Conservation (phyloP, 306 rosid species). For the Abrus pulchellus region DNA sequence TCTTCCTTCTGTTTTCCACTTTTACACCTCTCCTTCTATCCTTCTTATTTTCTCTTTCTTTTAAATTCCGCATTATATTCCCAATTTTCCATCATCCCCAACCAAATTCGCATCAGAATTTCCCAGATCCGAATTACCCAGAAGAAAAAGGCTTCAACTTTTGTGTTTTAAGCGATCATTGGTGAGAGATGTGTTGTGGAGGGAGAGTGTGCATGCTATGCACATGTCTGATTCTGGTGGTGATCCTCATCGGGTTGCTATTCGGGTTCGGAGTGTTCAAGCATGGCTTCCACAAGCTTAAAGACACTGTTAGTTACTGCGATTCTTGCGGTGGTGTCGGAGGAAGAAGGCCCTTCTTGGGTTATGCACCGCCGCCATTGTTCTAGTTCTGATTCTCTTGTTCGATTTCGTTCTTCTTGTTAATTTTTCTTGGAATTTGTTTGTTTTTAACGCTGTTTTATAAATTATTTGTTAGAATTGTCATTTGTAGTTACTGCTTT, state of each 20-base stretch:
- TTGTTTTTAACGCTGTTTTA: not conserved
- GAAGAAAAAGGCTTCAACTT: constrained; percentile 27
- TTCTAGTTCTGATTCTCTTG: constrained; percentile 29
- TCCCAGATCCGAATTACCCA: constrained; percentile 41
- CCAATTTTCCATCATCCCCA: not conserved
- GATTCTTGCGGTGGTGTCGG: constrained; percentile 54
- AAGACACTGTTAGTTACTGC: constrained; percentile 59
- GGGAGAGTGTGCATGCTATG: constrained; percentile 74
- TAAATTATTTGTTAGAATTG: not conserved
- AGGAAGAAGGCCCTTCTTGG: constrained; percentile 60
- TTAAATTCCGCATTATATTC: constrained; percentile 36
- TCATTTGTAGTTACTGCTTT: constrained; percentile 32
- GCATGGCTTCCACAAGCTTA: constrained; percentile 75
- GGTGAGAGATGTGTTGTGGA: constrained; percentile 63
- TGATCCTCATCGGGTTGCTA: constrained; percentile 61
- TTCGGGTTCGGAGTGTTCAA: constrained; percentile 89
- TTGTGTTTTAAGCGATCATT: not conserved
- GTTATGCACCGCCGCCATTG: constrained; percentile 56
- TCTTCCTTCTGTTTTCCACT: not conserved
- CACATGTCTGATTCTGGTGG: constrained; percentile 68
- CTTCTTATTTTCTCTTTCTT: not conserved
- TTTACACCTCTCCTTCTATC: constrained; percentile 33
- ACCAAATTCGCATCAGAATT: not conserved
- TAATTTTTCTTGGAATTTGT: constrained; percentile 40
- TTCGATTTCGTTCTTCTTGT: not conserved